phyloP scores from a whole-genome alignment of 1,139 yeast genomes.

The Pichia cactophila region DNA sequence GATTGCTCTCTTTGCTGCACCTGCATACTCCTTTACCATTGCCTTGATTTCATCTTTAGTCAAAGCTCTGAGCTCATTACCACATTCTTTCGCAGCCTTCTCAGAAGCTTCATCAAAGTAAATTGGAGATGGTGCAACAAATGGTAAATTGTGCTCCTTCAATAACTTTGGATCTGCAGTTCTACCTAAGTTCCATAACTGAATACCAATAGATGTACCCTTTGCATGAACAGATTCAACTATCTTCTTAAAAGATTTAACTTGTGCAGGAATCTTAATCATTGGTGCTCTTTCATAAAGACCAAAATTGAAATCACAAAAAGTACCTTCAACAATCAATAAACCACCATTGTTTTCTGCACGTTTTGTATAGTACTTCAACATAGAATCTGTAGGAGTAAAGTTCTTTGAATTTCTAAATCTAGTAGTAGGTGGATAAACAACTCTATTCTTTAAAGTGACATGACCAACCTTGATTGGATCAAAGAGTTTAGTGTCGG shows the following conservation, averaged over 20 bases:
- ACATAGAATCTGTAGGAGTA: constrained; percentile 40
- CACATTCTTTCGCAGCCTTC: constrained; percentile 28
- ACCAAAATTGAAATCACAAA: constrained; percentile 38
- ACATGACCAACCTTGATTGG: constrained; percentile 41
- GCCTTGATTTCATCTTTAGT: constrained; percentile 31
- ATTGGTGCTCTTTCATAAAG: constrained; percentile 43
- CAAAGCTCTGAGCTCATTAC: constrained; percentile 32
- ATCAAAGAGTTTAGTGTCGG: constrained; percentile 37
- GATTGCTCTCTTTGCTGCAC: constrained; percentile 40
- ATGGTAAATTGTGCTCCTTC: constrained; percentile 31
- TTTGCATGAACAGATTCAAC: constrained; percentile 52
- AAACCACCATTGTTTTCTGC: constrained; percentile 49
- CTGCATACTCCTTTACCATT: constrained; percentile 33
- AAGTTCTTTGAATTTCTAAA: constrained; percentile 36
- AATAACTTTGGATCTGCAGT: constrained; percentile 38
- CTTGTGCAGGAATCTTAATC: constrained; percentile 45
- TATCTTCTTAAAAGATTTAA: constrained; percentile 38
- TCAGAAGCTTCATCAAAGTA: constrained; percentile 31
- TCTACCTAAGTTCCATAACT: constrained; percentile 59
- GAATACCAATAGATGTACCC: constrained; percentile 43
- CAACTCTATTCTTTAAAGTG: constrained; percentile 36
- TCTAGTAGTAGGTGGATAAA: constrained; percentile 50
- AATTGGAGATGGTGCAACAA: constrained; percentile 42
- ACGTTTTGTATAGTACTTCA: constrained; percentile 47
- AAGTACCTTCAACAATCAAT: constrained; percentile 44